Conservation (phyloP, 2,329 filamentous ascomycete species). For the Bipolaris sorokiniana region DNA sequence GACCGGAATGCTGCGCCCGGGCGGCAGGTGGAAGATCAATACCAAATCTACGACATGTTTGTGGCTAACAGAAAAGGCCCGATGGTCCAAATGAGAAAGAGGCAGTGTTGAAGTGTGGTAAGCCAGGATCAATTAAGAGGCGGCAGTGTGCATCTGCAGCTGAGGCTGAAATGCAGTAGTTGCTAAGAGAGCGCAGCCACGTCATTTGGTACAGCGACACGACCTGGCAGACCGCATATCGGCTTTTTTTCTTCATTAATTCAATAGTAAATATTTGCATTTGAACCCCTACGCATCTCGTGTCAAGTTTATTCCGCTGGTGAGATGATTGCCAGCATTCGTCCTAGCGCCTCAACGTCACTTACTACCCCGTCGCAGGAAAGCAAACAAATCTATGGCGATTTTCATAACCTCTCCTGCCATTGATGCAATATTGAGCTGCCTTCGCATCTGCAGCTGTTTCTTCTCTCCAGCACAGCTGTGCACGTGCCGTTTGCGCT, state of each 20-base stretch:
- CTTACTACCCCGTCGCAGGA: not conserved
- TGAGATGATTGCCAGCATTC: not conserved
- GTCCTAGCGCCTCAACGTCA: not conserved
- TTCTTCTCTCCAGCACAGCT: not conserved
- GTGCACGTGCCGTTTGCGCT: not conserved
- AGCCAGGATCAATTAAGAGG: not conserved
- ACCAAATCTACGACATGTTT: constrained; percentile 38
- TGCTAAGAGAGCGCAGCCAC: not conserved
- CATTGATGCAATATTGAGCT: not conserved
- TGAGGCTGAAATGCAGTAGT: not conserved
- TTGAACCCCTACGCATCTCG: not conserved
- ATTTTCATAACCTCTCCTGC: not conserved
- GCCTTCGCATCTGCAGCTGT: not conserved
- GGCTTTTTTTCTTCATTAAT: not conserved
- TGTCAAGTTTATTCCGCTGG: not conserved
- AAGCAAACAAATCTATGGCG: not conserved
- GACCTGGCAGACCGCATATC: not conserved
- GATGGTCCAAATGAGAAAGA: constrained; percentile 31
- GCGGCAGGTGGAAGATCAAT: constrained; percentile 29
- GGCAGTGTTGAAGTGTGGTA: constrained; percentile 1
- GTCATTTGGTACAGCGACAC: not conserved
- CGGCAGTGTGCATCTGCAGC: not conserved
- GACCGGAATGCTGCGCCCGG: constrained; percentile 20
- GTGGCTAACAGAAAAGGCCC: constrained; percentile 43
- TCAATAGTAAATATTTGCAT: not conserved